Conservation (phyloP, 495 filamentous ascomycete genomes). For the Bathelium albidoporum region DNA sequence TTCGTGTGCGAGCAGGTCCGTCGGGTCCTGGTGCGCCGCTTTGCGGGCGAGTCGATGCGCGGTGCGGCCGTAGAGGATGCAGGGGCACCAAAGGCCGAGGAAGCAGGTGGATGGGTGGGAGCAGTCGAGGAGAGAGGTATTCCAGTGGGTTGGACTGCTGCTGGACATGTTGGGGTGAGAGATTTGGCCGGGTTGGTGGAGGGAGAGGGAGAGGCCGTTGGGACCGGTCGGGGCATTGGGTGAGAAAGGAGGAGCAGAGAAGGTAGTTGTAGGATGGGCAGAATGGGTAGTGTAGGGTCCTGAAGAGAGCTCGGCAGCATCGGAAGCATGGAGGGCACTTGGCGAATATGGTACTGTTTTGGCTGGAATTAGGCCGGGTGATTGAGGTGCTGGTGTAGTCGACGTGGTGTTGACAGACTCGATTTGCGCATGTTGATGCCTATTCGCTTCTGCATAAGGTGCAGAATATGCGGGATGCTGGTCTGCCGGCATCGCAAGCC, state of each 20-base stretch:
- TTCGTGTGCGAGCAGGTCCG: constrained; percentile 21
- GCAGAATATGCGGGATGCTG: constrained; percentile 2
- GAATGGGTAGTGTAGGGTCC: constrained; percentile 15
- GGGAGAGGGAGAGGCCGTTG: constrained; percentile 18
- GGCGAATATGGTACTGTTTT: constrained; percentile 8
- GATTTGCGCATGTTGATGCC: neutral
- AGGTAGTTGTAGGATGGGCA: constrained; percentile 6
- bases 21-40: constrained; percentile 20
- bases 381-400: constrained; percentile 4
- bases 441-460: neutral
- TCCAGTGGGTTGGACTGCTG: constrained; percentile 13
- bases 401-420: neutral
- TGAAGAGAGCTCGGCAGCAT: constrained; percentile 6
- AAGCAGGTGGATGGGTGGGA: constrained; percentile 19
- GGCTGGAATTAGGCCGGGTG: constrained; percentile 6
- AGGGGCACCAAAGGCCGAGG: constrained; percentile 25
- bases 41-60: constrained; percentile 20
- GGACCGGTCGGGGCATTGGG: constrained; percentile 23
- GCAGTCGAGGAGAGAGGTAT: constrained; percentile 16
- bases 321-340: constrained; percentile 6
- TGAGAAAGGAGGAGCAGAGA: constrained; percentile 13
- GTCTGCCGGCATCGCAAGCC: neutral
- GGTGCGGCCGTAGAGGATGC: constrained; percentile 22
- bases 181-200: constrained; percentile 28
- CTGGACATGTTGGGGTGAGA: constrained; percentile 27